Conservation (phyloP, 164 flowering plant species). For the Hamamelis virginiana region DNA sequence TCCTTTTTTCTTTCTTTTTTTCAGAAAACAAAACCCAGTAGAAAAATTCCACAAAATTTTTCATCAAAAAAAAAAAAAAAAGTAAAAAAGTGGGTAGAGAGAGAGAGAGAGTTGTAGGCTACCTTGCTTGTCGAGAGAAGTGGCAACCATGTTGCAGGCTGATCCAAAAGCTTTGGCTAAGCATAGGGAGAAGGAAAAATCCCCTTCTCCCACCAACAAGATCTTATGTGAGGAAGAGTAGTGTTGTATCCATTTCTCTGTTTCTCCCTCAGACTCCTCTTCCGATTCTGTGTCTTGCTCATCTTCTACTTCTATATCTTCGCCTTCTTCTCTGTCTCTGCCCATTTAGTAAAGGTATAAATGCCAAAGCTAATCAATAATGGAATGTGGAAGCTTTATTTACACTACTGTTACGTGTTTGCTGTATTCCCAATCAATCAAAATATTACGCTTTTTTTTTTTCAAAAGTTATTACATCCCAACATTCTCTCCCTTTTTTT, state of each 20-base stretch:
- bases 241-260: conserved; percentile 36
- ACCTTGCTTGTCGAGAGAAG: conserved; percentile 50
- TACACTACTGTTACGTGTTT: too few relatives aligned
- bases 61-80: too few relatives aligned
- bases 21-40: background rate
- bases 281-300: background rate
- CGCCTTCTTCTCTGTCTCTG: conserved; percentile 10
- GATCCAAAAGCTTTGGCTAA: conserved; percentile 48
- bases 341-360: too few relatives aligned
- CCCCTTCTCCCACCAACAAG: conserved; percentile 59
- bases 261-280: conserved; percentile 2
- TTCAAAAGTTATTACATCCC: too few relatives aligned
- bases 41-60: background rate
- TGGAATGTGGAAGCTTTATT: too few relatives aligned
- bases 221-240: conserved; percentile 44
- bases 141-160: conserved; percentile 48
- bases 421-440: too few relatives aligned
- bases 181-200: conserved; percentile 51
- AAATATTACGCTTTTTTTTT: too few relatives aligned
- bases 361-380: too few relatives aligned
- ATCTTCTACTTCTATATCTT: conserved; percentile 7
- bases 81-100: background rate
- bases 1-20: too few relatives aligned
- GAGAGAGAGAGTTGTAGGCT: background rate
- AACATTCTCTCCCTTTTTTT: too few relatives aligned